phyloP scores from a whole-genome alignment of 75 land plant genomes.

The Cunninghamia lanceolata region DNA sequence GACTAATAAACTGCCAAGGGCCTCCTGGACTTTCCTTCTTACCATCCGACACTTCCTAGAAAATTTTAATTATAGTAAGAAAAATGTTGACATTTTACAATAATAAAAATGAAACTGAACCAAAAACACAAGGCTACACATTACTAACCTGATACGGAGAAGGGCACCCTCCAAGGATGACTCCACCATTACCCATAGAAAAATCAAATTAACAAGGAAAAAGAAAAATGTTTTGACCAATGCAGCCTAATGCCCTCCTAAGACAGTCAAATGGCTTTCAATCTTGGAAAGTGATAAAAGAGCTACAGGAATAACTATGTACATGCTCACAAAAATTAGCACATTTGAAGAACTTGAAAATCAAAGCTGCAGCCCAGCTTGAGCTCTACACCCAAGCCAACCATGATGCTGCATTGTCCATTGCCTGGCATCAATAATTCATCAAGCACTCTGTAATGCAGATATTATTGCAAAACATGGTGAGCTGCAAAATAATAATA shows the following conservation, averaged over 20 bases:
- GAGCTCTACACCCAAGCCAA: constrained; percentile 71
- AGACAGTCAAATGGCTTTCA: no score
- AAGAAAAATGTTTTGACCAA: no score
- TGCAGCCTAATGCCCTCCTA: no score
- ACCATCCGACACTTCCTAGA: constrained; percentile 67
- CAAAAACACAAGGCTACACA: no score
- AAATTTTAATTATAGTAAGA: neutral
- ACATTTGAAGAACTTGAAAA: constrained; percentile 85
- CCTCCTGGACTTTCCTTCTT: no score
- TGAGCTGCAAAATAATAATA: constrained; percentile 80
- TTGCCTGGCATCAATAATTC: constrained; percentile 71
- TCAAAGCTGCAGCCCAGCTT: constrained; percentile 62
- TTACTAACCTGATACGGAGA: no score
- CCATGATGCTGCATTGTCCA: constrained; percentile 76
- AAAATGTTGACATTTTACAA: no score
- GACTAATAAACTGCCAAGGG: constrained; percentile 62
- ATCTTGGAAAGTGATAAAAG: no score
- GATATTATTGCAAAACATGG: constrained; percentile 77
- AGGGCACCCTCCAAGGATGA: no score
- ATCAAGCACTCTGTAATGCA: constrained; percentile 64
- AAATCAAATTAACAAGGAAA: no score
- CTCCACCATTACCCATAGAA: no score
- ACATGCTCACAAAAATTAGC: constrained; percentile 84
- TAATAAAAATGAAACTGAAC: no score
- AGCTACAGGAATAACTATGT: constrained; percentile 11